A percentile compares a stretch with the other conserved stretches of the same genome.
Evolutionary conservation across 345 rosid species (phyloP).

Genomic region (Psidium friedrichsthalianum): DNA sequence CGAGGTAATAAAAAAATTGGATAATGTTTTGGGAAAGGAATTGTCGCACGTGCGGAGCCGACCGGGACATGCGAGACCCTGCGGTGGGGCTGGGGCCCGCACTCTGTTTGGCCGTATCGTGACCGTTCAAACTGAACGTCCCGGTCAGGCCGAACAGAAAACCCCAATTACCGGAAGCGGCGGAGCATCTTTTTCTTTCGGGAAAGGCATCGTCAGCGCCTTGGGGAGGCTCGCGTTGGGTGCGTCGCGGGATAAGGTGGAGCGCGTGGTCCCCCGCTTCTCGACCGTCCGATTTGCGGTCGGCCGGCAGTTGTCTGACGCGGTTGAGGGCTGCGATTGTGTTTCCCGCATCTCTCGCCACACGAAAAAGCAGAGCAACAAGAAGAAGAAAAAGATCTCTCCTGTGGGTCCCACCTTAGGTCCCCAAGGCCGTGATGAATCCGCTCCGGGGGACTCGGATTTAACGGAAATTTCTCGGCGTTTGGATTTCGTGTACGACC

Average conservation of each 20-base stretch:
- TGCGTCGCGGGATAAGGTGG: not conserved
- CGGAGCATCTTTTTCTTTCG: not conserved
- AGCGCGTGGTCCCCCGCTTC: not conserved
- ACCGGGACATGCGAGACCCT: not conserved
- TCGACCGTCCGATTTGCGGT: not conserved
- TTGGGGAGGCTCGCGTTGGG: not conserved
- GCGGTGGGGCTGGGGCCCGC: not conserved
- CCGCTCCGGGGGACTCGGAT: accelerated
- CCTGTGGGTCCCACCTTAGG: not conserved
- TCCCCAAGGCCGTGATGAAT: not conserved
- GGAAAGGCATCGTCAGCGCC: not conserved
- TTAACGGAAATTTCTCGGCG: not conserved
- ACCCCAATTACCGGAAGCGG: slow-evolving; percentile 3
- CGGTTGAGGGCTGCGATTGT: not conserved
- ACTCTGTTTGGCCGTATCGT: slow-evolving; percentile 4
- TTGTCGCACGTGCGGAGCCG: slow-evolving; percentile 16
- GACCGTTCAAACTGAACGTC: slow-evolving; percentile 19
- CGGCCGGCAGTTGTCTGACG: not conserved
- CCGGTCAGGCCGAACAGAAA: slow-evolving; percentile 2
- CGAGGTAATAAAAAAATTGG: not conserved
- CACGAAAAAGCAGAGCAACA: not conserved
- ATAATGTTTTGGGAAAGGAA: not conserved
- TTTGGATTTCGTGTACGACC: not conserved
- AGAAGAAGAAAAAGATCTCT: not conserved
- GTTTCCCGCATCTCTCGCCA: not conserved